A percentile compares a stretch with the other conserved stretches of the same genome.
Conservation (phyloP, 1,139 yeast genomes). For the Suhomyces guaymorum region DNA sequence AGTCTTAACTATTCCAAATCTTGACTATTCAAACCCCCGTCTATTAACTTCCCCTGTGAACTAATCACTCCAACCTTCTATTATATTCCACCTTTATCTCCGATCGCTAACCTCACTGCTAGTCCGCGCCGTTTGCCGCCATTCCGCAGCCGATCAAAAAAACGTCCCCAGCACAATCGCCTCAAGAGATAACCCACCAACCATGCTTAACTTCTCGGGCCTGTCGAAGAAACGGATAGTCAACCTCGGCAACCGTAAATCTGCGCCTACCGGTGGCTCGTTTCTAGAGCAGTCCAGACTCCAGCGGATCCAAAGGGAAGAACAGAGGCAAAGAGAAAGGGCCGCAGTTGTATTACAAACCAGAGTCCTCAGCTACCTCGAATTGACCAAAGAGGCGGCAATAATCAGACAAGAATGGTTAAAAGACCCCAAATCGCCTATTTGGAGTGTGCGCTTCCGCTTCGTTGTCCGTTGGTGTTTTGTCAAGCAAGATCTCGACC, state of each 20-base stretch:
- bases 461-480: constrained; percentile 19
- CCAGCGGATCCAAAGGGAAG: constrained; percentile 69
- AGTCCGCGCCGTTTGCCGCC: not conserved
- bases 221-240: constrained; percentile 62
- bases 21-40: no score
- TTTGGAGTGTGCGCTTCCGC: constrained; percentile 23
- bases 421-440: no score
- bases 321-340: constrained; percentile 46
- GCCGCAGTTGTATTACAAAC: constrained; percentile 56
- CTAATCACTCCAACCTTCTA: no score
- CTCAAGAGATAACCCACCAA: no score
- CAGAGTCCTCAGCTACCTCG: constrained; percentile 39
- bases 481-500: no score
- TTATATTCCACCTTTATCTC: no score
- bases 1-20: no score
- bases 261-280: constrained; percentile 24
- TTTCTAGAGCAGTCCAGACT: constrained; percentile 61
- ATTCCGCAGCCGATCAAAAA: no score
- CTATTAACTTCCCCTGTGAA: no score
- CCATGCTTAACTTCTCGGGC: constrained; percentile 67
- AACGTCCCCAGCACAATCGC: no score
- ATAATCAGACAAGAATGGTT: constrained; percentile 13
- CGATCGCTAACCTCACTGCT: not conserved
- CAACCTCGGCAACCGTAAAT: constrained; percentile 65
- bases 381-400: constrained; percentile 21